Evolutionary conservation across 2,329 filamentous ascomycete species (phyloP), one percentile per base, ranked within the genome.

Genomic region (Diaporthe longicolla): DNA sequence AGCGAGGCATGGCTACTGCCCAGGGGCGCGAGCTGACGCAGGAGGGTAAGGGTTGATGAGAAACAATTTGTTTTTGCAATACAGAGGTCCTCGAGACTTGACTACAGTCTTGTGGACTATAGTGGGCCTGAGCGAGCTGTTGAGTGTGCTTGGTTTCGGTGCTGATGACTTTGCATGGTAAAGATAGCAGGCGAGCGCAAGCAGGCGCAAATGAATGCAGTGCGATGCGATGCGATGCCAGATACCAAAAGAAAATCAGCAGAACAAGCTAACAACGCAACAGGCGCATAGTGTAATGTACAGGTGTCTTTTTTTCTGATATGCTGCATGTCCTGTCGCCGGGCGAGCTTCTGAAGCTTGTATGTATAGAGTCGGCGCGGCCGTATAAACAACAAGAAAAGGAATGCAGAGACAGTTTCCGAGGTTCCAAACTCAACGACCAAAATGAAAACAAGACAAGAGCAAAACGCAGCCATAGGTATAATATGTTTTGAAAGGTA

Each of bases 251-350:
- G 82, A 83, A 83, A 83, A 81, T 80, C 86, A 85, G 84, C 85
- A 83, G 84, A 83, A 80, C 83, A 81, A 79, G 82, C 82, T 84
- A 83, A 81, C 78, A 79, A 76, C 70, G 63, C 72, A 74, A 74
- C 72, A 72, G 73, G 78, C 79, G 82, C 84, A 84, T 85, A 86
- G 70, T 82, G 84, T 89, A 89, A 88, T 89, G 86, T 89, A 89
- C 87, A 89, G 84, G 74, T 75, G 61, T 74, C 74, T 72, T 74
- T 72, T 75, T 73, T 70, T 83, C 82, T 83, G 80, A 79, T 82
- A 83, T 84, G 83, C 83, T 82, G 81, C 76, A 79, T 83, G 80
- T 80, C 77, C 80, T 82, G 80, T 83, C 80, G 82, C 81, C 79
- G 79, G 80, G 81, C 82, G 79, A 81, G 82, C 81, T 78, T 74